Evolutionary conservation across 257 asterid species (phyloP).

Genomic region (Scutellaria barbata): DNA sequence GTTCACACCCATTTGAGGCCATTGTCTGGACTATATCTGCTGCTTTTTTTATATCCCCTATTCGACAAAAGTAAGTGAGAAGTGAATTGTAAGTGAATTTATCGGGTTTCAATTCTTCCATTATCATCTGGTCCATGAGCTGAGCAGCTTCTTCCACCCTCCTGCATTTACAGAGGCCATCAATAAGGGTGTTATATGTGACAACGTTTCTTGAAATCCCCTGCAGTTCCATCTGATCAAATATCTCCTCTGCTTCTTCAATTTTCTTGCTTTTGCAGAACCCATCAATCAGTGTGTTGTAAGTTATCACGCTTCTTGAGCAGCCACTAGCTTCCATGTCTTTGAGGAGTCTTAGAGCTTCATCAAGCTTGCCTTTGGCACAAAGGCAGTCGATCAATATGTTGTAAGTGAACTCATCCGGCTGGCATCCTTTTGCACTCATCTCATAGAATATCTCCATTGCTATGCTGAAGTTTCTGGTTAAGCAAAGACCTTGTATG

Average conservation of each 20-base stretch:
- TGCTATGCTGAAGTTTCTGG: constrained; percentile 52
- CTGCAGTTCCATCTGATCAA: constrained; percentile 85
- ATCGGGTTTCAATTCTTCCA: constrained; percentile 85
- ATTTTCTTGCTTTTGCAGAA: constrained; percentile 73
- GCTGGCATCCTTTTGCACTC: constrained; percentile 76
- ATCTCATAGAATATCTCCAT: constrained; percentile 72
- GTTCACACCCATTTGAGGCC: constrained; percentile 82
- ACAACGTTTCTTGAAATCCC: constrained; percentile 78
- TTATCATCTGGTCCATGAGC: constrained; percentile 93
- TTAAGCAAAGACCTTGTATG: constrained; percentile 75
- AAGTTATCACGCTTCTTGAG: constrained; percentile 70
- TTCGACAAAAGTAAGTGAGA: constrained; percentile 76
- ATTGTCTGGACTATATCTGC: constrained; percentile 83
- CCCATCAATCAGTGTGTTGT: constrained; percentile 78
- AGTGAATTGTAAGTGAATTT: constrained; percentile 78
- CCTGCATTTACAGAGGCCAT: constrained; percentile 76
- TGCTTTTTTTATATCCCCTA: constrained; percentile 83
- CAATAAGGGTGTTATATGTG: constrained; percentile 84
- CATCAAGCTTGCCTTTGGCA: constrained; percentile 63
- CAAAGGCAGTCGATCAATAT: constrained; percentile 78
- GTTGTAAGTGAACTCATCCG: constrained; percentile 91
- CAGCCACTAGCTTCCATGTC: constrained; percentile 91
- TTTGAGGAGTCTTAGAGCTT: constrained; percentile 68
- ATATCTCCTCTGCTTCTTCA: constrained; percentile 89
- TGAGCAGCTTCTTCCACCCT: constrained; percentile 85